phyloP scores from a whole-genome alignment of 495 filamentous ascomycete genomes.

The Chaetomium fimeti region DNA sequence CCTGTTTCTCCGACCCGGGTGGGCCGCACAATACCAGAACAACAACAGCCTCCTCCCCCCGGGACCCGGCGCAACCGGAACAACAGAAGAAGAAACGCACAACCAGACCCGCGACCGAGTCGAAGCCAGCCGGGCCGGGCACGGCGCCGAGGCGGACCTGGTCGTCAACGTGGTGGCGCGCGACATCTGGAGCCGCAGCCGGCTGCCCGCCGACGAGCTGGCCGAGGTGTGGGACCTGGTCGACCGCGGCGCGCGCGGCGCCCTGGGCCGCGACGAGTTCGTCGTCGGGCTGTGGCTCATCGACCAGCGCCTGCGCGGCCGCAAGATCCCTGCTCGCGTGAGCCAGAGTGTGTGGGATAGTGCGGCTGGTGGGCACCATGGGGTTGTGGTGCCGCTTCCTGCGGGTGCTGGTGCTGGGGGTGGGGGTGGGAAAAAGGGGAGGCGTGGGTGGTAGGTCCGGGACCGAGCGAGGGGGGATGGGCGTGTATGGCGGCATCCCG shows the following conservation, averaged over 20 bases:
- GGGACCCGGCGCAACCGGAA: no score
- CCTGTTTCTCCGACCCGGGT: slow-evolving; percentile 37
- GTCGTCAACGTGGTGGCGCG: slow-evolving; percentile 77
- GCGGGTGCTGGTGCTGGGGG: background rate
- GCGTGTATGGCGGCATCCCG: no score
- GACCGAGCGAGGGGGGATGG: no score
- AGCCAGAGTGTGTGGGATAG: slow-evolving; percentile 84
- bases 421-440: background rate
- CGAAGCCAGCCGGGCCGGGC: slow-evolving; percentile 16
- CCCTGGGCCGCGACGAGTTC: slow-evolving; percentile 75
- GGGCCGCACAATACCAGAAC: slow-evolving; percentile 10
- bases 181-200: slow-evolving; percentile 82
- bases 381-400: slow-evolving; percentile 35
- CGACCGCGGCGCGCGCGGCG: slow-evolving; percentile 59
- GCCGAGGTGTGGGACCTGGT: slow-evolving; percentile 86
- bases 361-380: slow-evolving; percentile 56
- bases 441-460: background rate
- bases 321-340: slow-evolving; percentile 79
- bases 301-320: slow-evolving; percentile 82
- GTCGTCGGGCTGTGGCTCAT: slow-evolving; percentile 95
- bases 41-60: no score
- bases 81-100: background rate
- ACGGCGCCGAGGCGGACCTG: slow-evolving; percentile 45
- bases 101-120: background rate
- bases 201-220: slow-evolving; percentile 64